phyloP scores from a whole-genome alignment of 2,329 filamentous ascomycete genomes.

The Davidsoniella australis region DNA sequence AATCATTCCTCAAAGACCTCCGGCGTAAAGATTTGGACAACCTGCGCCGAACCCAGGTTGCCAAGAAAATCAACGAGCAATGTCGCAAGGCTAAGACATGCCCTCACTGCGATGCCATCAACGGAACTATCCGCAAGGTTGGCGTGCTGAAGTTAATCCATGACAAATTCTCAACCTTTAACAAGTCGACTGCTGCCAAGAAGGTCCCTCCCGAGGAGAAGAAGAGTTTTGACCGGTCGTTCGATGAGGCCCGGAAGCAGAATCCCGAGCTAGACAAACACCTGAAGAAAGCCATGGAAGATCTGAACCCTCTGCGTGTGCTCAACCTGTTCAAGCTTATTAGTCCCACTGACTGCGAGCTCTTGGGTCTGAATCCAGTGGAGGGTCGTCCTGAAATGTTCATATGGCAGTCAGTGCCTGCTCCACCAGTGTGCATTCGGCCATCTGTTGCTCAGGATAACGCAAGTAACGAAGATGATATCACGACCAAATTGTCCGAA shows the following conservation, averaged over 20 bases:
- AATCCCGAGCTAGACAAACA: constrained; percentile 82
- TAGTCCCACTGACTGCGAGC: constrained; percentile 68
- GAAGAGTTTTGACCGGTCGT: constrained; percentile 69
- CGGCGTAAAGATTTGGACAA: constrained; percentile 74
- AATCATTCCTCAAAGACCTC: constrained; percentile 61
- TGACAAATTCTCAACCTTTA: constrained; percentile 79
- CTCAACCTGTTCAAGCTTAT: constrained; percentile 86
- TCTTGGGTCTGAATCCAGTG: constrained; percentile 71
- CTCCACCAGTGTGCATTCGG: constrained; percentile 82
- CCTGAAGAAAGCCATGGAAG: constrained; percentile 80
- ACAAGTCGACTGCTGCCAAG: constrained; percentile 70
- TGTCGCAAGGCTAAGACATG: constrained; percentile 78
- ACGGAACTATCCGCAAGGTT: constrained; percentile 83
- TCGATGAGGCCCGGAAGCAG: constrained; percentile 58
- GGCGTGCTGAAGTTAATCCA: constrained; percentile 87
- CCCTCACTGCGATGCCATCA: constrained; percentile 62
- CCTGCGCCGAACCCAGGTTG: constrained; percentile 62
- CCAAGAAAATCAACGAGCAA: constrained; percentile 75
- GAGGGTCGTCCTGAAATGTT: constrained; percentile 92
- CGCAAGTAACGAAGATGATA: constrained; percentile 86
- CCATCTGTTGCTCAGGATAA: constrained; percentile 88
- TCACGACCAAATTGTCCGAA: constrained; percentile 92
- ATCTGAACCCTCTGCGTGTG: constrained; percentile 76
- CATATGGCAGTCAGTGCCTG: constrained; percentile 90
- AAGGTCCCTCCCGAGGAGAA: constrained; percentile 74